Evolutionary conservation across 139 green algal species (phyloP).

Genomic region (Micractinium conductrix): DNA sequence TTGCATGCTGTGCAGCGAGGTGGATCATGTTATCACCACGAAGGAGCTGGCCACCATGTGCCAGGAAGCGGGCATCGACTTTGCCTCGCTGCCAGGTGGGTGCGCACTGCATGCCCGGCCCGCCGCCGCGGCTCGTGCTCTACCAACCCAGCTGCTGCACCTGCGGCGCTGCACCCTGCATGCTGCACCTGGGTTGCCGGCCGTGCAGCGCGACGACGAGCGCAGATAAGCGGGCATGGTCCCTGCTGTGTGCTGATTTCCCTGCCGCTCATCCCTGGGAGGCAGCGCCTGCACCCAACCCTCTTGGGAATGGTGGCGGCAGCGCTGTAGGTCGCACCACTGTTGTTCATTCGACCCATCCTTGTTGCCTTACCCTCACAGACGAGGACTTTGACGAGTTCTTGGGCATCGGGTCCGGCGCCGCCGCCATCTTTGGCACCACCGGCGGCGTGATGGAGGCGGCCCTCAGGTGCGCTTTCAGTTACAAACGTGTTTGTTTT

Average conservation of each 20-base stretch:
- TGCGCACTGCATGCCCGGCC: no score
- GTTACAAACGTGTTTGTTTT: no score
- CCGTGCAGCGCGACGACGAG: no score
- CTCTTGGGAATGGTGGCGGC: no score
- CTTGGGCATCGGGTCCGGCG: conserved; percentile 60
- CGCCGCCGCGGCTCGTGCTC: neutral
- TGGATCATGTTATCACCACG: conserved; percentile 76
- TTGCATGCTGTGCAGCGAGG: conserved; percentile 45
- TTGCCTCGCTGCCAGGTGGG: conserved; percentile 47
- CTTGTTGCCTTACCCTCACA: no score
- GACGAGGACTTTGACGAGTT: conserved; percentile 61
- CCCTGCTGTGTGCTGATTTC: no score
- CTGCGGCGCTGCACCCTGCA: no score
- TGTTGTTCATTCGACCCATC: neutral
- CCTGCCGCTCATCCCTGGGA: no score
- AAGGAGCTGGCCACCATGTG: conserved; percentile 62
- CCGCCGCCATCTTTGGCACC: conserved; percentile 68
- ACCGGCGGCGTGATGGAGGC: conserved; percentile 82
- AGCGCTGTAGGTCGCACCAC: no score
- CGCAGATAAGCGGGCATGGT: no score
- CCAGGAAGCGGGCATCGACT: conserved; percentile 61
- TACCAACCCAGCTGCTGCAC: neutral
- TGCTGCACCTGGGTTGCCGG: no score
- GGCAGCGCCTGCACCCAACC: no score
- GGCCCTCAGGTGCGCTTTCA: conserved; percentile 52